Conservation (phyloP, 2,329 filamentous ascomycete genomes). For the Mycosphaerella sp. region DNA sequence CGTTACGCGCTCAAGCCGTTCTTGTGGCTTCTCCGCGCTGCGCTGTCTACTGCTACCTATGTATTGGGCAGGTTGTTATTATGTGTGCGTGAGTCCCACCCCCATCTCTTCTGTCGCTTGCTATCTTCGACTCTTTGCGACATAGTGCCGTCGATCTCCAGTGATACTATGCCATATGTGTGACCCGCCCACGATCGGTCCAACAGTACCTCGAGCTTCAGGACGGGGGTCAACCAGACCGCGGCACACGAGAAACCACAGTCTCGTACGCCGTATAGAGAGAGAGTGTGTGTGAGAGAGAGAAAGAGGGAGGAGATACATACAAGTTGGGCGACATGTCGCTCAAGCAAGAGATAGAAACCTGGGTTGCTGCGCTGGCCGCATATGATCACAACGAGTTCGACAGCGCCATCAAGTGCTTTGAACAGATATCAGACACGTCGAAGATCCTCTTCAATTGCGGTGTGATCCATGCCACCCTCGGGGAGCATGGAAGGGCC, state of each 20-base stretch:
- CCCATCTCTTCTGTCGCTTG: constrained; percentile 7
- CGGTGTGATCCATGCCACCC: constrained; percentile 92
- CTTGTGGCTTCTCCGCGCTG: constrained; percentile 2
- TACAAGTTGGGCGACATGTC: constrained; percentile 36
- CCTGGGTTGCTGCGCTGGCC: constrained; percentile 85
- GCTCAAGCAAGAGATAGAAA: constrained; percentile 82
- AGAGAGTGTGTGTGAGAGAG: no score
- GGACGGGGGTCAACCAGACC: constrained; percentile 13
- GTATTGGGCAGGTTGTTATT: constrained; percentile 13
- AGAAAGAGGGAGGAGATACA: no score
- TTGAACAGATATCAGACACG: constrained; percentile 83
- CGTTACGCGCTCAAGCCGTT: constrained; percentile 22
- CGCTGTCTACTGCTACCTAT: neutral
- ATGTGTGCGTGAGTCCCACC: constrained; percentile 13
- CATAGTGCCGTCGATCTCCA: constrained; percentile 17
- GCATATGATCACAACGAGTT: constrained; percentile 98
- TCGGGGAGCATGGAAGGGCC: constrained; percentile 92
- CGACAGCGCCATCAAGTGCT: constrained; percentile 76
- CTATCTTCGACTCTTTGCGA: neutral
- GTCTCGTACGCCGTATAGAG: neutral
- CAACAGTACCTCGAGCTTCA: constrained; percentile 8
- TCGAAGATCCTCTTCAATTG: constrained; percentile 99
- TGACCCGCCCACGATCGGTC: constrained; percentile 13
- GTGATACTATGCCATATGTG: constrained; percentile 10
- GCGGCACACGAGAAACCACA: constrained; percentile 1